These are phyloP conservation scores for Actinomucor elegans DNA, from an alignment of 371 early-diverging fungal species.

Conservation along the genomic window DNA sequence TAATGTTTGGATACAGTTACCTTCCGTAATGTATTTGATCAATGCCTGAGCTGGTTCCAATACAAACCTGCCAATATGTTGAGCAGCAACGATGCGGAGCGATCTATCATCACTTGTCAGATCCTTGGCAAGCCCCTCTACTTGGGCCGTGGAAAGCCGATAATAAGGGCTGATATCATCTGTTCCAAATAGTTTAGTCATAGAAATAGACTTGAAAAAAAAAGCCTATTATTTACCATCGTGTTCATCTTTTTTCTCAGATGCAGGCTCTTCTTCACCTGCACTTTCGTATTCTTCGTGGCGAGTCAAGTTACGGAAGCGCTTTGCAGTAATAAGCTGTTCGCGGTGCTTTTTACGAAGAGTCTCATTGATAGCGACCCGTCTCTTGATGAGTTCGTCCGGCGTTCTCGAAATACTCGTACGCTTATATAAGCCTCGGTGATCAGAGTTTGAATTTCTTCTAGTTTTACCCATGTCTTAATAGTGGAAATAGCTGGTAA, in stretches of 20 bases:
- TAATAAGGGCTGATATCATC: slow-evolving; percentile 31
- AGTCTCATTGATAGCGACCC: slow-evolving; percentile 43
- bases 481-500: background rate
- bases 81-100: slow-evolving; percentile 39
- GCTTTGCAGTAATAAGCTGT: slow-evolving; percentile 54
- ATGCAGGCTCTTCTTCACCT: slow-evolving; percentile 24
- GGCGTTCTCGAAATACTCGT: slow-evolving; percentile 42
- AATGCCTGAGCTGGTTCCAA: slow-evolving; percentile 51
- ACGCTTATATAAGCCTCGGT: slow-evolving; percentile 36
- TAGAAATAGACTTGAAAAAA: background rate
- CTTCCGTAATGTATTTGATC: slow-evolving; percentile 44
- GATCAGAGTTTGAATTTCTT: slow-evolving; percentile 19
- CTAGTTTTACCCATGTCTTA: slow-evolving; percentile 14
- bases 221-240: slow-evolving; percentile 11
- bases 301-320: slow-evolving; percentile 45
- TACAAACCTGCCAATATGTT: slow-evolving; percentile 44
- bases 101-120: slow-evolving; percentile 29
- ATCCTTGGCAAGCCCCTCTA: slow-evolving; percentile 23
- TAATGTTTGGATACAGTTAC: slow-evolving; percentile 46
- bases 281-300: slow-evolving; percentile 26
- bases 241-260: slow-evolving; percentile 13
- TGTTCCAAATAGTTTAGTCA: background rate
- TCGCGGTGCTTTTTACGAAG: slow-evolving; percentile 54
- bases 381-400: slow-evolving; percentile 36
- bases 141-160: slow-evolving; percentile 25